Evolutionary conservation across 129 eudicot genomes (phyloP), one percentile per base, ranked within the genome.

Genomic region (Helianthus annuus): DNA sequence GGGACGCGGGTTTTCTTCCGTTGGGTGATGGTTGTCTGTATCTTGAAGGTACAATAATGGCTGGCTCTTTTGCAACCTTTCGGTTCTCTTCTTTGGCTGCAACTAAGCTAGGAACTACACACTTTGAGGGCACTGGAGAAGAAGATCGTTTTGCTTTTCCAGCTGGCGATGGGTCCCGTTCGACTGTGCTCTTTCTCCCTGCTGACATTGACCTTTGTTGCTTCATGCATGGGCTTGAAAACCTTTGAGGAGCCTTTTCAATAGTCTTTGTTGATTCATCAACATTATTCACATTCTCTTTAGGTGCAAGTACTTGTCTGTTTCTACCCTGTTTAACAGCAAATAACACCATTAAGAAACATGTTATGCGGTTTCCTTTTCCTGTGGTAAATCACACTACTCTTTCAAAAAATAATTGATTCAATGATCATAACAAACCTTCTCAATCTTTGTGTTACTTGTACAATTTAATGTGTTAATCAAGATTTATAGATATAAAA

Each of bases 91-190:
- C 99, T 81, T 88, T 90, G 14, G 99, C 99, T 12, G 81, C 84
- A n/a, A 68, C 94, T 56, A 94, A 76, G 76, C 99, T 90, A 22
- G 99, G 99, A 48, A 94, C 99, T 81, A 86, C 94, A 48, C 97
- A 94, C 75, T 94, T 94, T 3, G 99, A 90, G 4, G 99, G 99
- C 66, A 80, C 96, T 2, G 99, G 99, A 10, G 99, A 94, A 7
- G 96, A 85, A 7, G 98, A 86, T 76, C 97, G 76, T 83, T 86
- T 94, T 72, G 63, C 81, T 70, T 88, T 88, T 36, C 72, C 86
- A 7, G 84, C 90, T 13, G 99, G 99, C 5, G 99, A 94, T 2
- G 98, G 97, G 56, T 90, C 96, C 58, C 98, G 79, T 77, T 90
- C 96, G 6, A 71, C 88, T 6, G 69, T 73, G 65, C 67, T 83